Evolutionary conservation across 129 eudicot genomes (phyloP), one percentile per base, ranked within the genome.

Genomic region (Rutidosis leptorrhynchoides): DNA sequence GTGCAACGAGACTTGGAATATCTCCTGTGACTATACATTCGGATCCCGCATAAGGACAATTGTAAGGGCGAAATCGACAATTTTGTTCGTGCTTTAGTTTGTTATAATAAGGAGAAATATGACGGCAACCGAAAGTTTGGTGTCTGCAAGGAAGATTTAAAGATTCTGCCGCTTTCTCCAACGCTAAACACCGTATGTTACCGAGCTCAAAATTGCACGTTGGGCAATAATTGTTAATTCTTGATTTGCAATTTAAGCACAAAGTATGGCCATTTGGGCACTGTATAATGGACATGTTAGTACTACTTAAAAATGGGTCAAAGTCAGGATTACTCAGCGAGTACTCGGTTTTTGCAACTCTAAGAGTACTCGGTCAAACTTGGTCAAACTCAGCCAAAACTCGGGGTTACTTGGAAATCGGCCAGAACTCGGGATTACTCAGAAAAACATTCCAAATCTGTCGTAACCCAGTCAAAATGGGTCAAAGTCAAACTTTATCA

Each of bases 181-280:
- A 58, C 45, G 78, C 85, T 69, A 81, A 67, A 51, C 85, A 81
- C 70, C 85, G 56, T 24, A 81, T 81, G 62, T 81, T 76, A 14
- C 81, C 85, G 33, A 81, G 70, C 62, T 81, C 81, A 21, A 62
- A 65, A 26, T 64, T 65, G 58, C 85, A 81, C 2, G 67, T 71
- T 19, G 85, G 84, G 55, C 85, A 81, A 65, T 51, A 58, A 29
- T 78, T 65, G 37, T 66, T 74, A 54, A 72, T 65, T 67, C 71
- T 62, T 54, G 73, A n/a, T 64, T 80, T 80, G 65, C 84, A 80
- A 43, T 63, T 76, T 45, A 63, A 69, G 62, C 84, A 80, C 52
- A 80, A 60, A 9, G 81, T 80, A 69, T 76, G 84, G 48, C 84
- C 84, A n/a, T 76, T 80, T 62, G 81, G 84, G 23, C 84, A 80